phyloP scores from a whole-genome alignment of 495 filamentous ascomycete species.

The Cercophora samala region DNA sequence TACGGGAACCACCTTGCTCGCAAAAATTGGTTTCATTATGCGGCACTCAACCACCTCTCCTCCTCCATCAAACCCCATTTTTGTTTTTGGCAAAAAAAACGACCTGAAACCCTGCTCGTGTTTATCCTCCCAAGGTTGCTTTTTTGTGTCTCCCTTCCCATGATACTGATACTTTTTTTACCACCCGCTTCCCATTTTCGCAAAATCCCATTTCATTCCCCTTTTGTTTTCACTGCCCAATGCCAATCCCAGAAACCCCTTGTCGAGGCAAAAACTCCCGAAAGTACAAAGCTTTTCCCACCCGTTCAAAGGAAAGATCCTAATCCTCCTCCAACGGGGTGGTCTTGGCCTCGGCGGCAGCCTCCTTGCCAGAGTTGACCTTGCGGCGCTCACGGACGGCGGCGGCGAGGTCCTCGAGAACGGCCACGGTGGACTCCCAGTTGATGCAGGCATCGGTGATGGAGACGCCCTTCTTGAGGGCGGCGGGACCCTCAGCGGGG shows the following conservation, averaged over 20 bases:
- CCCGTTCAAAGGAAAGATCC: background rate
- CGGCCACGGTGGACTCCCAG: conserved; percentile 83
- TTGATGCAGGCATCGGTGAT: conserved; percentile 98
- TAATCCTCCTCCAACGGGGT: conserved; percentile 47
- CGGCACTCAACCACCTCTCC: background rate
- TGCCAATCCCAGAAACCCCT: background rate
- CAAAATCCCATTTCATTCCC: background rate
- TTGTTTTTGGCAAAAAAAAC: background rate
- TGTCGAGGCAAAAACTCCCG: conserved; percentile 4
- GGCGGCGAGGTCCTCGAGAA: conserved; percentile 81
- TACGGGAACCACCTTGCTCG: background rate
- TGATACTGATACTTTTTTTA: background rate
- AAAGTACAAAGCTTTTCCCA: background rate
- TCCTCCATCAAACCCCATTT: background rate
- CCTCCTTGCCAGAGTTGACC: conserved; percentile 32
- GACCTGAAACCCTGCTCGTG: background rate
- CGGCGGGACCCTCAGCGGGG: conserved; percentile 72
- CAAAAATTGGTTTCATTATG: background rate
- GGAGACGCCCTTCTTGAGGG: conserved; percentile 84
- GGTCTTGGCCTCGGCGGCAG: conserved; percentile 28
- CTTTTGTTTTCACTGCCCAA: background rate
- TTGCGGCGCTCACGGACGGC: conserved; percentile 75
- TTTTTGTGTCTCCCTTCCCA: conserved; percentile 5
- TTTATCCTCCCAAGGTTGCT: background rate
- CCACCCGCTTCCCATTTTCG: background rate